Evolutionary conservation across 768 basidiomycete genomes (phyloP).

Genomic region (Auriscalpium microsporum): DNA sequence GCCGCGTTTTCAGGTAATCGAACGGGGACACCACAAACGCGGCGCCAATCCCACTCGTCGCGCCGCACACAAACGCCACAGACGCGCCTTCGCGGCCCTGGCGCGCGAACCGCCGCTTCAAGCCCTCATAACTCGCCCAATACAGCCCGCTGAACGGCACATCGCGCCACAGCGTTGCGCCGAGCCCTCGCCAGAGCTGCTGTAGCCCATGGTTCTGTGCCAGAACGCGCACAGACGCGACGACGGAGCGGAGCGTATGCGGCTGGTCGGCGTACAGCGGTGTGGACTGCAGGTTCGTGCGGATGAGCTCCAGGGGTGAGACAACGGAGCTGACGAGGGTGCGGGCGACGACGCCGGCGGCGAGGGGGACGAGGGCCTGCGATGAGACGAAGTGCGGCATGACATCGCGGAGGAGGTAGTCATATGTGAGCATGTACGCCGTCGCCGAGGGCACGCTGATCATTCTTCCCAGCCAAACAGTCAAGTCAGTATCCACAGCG

Average conservation of each 20-base stretch:
- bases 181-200: slow-evolving; percentile 85
- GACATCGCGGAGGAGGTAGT: slow-evolving; percentile 62
- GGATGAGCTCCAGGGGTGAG: slow-evolving; percentile 87
- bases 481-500: slow-evolving; percentile 8
- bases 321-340: slow-evolving; percentile 67
- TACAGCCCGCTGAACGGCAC: slow-evolving; percentile 97
- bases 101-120: slow-evolving; percentile 56
- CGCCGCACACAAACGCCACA: slow-evolving; percentile 85
- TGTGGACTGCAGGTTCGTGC: slow-evolving; percentile 89
- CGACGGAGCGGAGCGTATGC: slow-evolving; percentile 69
- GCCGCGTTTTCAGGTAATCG: slow-evolving; percentile 92
- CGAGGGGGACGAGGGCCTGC: slow-evolving; percentile 54
- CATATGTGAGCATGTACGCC: slow-evolving; percentile 93
- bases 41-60: slow-evolving; percentile 77
- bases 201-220: slow-evolving; percentile 56
- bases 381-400: slow-evolving; percentile 55
- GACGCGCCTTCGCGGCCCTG: slow-evolving; percentile 48
- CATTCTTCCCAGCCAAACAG: slow-evolving; percentile 36
- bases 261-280: slow-evolving; percentile 62
- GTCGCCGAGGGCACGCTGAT: slow-evolving; percentile 91
- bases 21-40: slow-evolving; percentile 90
- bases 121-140: slow-evolving; percentile 90
- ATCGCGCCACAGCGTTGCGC: slow-evolving; percentile 91
- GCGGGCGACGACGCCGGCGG: slow-evolving; percentile 78
- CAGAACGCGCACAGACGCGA: slow-evolving; percentile 50